Percentiles rank a stretch among this genome's conserved stretches.
Evolutionary conservation across 352 stramenopile species (phyloP).

Genomic region (Blastocystis sp.): DNA sequence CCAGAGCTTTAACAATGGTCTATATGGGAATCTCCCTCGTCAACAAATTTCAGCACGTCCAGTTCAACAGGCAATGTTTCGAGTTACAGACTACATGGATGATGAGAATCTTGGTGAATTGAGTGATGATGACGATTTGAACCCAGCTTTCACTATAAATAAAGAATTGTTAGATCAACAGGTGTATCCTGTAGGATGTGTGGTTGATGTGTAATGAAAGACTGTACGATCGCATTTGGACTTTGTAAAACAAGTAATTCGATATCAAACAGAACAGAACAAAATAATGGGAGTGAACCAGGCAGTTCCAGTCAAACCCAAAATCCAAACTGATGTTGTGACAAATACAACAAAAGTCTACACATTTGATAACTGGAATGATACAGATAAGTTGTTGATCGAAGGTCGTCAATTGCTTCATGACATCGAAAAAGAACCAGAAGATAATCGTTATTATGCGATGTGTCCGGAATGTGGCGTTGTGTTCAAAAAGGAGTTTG

Average conservation of each 20-base stretch:
- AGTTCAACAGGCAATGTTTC: background rate
- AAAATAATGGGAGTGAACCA: background rate
- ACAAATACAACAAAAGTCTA: background rate
- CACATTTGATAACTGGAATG: slow-evolving; percentile 30
- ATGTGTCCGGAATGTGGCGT: slow-evolving; percentile 10
- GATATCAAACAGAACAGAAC: slow-evolving; percentile 50
- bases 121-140: slow-evolving; percentile 24
- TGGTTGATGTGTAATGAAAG: background rate
- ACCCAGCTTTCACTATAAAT: slow-evolving; percentile 46
- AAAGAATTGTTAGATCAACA: background rate
- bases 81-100: slow-evolving; percentile 1
- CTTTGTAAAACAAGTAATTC: slow-evolving; percentile 19
- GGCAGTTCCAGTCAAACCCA: background rate
- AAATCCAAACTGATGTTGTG: background rate
- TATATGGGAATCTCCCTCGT: background rate
- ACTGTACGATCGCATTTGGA: slow-evolving; percentile 36
- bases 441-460: background rate
- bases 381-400: background rate
- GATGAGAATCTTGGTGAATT: background rate
- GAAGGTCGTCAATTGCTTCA: background rate
- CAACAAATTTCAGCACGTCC: background rate
- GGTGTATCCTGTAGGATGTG: background rate
- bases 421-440: background rate
- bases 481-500: slow-evolving; percentile 21
- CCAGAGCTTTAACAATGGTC: background rate